These are phyloP conservation scores for Trypanosoma congolense DNA, from an alignment of 208 protist species.

Conservation along the genomic window DNA sequence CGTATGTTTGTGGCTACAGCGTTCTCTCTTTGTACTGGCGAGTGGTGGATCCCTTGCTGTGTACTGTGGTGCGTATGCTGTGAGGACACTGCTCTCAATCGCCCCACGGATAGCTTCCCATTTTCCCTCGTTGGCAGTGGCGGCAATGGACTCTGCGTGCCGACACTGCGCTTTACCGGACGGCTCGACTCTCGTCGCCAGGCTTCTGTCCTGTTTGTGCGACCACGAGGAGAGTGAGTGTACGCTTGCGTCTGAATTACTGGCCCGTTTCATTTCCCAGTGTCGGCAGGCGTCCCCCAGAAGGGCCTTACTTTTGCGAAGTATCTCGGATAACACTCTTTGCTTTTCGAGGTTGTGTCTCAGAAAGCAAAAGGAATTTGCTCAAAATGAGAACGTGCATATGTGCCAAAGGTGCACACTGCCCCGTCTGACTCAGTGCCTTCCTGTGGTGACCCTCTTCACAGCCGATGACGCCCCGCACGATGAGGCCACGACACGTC, in stretches of 20 bases:
- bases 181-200: conserved; percentile 7
- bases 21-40: conserved; percentile 7
- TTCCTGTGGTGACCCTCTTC: conserved; percentile 8
- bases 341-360: neutral
- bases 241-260: neutral
- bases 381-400: neutral
- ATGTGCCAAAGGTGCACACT: conserved; percentile 1
- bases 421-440: neutral
- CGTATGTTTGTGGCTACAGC: conserved; percentile 3
- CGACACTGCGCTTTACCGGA: conserved; percentile 7
- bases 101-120: neutral
- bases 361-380: neutral
- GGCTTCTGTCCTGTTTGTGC: conserved; percentile 4
- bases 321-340: conserved; percentile 3
- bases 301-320: neutral
- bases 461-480: conserved; percentile 5
- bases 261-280: neutral
- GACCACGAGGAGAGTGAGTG: conserved; percentile 3
- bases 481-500: conserved; percentile 17
- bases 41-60: conserved; percentile 7
- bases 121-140: neutral
- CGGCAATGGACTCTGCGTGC: conserved; percentile 8
- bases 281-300: neutral
- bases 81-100: conserved; percentile 2
- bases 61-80: conserved; percentile 7